Evolutionary conservation across 768 basidiomycete species (phyloP).

Genomic region (Imleria badia): DNA sequence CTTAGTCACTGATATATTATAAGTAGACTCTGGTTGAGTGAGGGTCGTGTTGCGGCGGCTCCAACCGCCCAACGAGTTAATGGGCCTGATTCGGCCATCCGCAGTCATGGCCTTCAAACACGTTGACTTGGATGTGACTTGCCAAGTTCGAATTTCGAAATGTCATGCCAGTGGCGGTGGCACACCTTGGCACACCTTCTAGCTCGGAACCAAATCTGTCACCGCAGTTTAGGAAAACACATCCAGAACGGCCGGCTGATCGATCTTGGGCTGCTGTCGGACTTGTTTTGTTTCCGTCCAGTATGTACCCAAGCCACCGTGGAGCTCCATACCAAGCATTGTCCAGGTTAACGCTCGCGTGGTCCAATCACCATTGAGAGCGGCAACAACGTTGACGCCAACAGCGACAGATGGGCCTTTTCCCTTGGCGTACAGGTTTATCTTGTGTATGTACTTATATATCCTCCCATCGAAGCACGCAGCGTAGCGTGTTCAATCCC

Average conservation of each 20-base stretch:
- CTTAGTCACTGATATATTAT: neutral
- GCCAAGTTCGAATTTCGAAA: too few relatives aligned
- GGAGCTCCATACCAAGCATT: neutral
- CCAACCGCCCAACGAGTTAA: neutral
- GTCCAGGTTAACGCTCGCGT: neutral
- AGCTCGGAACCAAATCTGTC: too few relatives aligned
- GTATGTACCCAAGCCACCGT: neutral
- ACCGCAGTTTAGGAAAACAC: too few relatives aligned
- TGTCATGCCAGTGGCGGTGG: too few relatives aligned
- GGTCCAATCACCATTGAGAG: neutral
- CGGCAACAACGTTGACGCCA: neutral
- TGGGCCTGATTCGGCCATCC: neutral
- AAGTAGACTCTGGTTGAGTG: neutral
- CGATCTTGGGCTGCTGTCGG: neutral
- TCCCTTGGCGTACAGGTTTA: conserved; percentile 19
- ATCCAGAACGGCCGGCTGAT: too few relatives aligned
- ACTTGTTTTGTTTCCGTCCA: conserved; percentile 1
- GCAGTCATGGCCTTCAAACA: too few relatives aligned
- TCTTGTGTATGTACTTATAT: neutral
- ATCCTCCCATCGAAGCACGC: neutral
- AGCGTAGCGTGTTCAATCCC: neutral
- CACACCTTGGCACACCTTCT: too few relatives aligned
- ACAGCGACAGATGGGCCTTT: neutral
- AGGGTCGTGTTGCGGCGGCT: neutral
- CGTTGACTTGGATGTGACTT: too few relatives aligned